Conservation (phyloP, 2,329 filamentous ascomycete genomes). For the Botrytis tulipae region DNA sequence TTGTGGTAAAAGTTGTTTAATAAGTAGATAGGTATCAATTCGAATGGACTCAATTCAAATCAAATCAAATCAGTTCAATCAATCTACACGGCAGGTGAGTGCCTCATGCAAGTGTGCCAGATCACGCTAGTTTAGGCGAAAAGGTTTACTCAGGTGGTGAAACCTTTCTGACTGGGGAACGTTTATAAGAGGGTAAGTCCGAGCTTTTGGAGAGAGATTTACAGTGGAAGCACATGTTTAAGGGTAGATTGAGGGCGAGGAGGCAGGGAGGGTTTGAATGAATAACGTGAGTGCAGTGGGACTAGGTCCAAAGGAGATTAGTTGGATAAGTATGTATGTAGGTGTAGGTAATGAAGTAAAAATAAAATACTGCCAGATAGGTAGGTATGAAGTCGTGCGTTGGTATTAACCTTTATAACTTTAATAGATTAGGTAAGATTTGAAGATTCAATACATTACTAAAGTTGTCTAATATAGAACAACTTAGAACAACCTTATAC, state of each 20-base stretch:
- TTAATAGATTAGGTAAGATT: not conserved
- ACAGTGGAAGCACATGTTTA: not conserved
- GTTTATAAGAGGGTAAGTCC: not conserved
- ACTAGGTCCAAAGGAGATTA: not conserved
- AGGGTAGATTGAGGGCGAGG: not conserved
- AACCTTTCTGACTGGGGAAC: slow-evolving; percentile 16
- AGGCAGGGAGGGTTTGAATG: not conserved
- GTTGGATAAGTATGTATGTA: too few relatives aligned
- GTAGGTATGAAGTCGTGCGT: not conserved
- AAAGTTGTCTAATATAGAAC: not conserved
- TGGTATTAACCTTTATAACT: not conserved
- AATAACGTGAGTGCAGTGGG: not conserved
- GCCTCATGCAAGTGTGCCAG: slow-evolving; percentile 17
- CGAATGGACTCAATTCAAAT: not conserved
- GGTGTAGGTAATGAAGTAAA: too few relatives aligned
- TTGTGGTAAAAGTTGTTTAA: not conserved
- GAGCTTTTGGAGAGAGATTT: not conserved
- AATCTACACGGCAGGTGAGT: slow-evolving; percentile 10
- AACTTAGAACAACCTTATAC: not conserved
- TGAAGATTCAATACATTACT: not conserved
- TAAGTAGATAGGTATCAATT: not conserved
- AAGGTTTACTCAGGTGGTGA: slow-evolving; percentile 12
- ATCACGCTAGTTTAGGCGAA: slow-evolving; percentile 17
- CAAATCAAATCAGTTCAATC: not conserved
- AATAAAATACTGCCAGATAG: not conserved